Percentiles rank a stretch among this genome's conserved stretches.
phyloP scores from a whole-genome alignment of 2,329 filamentous ascomycete genomes.

The Phyllachora maydis region DNA sequence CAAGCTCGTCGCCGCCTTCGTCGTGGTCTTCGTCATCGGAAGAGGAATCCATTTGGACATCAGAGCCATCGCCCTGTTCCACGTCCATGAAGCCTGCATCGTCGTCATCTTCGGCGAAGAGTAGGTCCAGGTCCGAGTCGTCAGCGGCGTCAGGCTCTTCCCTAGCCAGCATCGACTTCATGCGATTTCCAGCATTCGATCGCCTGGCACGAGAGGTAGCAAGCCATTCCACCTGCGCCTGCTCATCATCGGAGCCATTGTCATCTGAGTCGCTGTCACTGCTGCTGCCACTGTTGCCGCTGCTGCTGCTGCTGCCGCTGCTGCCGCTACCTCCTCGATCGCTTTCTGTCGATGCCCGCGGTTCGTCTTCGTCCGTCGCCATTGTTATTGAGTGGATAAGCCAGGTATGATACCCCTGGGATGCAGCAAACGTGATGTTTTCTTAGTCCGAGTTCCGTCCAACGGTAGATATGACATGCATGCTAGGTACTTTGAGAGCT shows the following conservation, averaged over 20 bases:
- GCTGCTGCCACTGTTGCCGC: conserved; percentile 13
- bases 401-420: too few species aligned
- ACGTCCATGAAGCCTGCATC: conserved; percentile 51
- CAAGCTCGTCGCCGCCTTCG: conserved; percentile 47
- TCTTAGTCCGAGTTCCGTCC: too few species aligned
- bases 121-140: conserved; percentile 46
- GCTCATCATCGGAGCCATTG: conserved; percentile 9
- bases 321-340: too few species aligned
- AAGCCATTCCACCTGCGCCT: conserved; percentile 38
- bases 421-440: too few species aligned
- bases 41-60: conserved; percentile 72
- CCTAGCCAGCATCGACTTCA: conserved; percentile 57
- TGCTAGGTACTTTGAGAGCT: too few species aligned
- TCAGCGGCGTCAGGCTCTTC: conserved; percentile 39
- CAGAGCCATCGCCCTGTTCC: conserved; percentile 44
- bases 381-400: neutral
- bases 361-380: conserved; percentile 5
- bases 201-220: conserved; percentile 55
- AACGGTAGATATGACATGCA: too few species aligned
- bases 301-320: too few species aligned
- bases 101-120: conserved; percentile 56
- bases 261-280: conserved; percentile 17
- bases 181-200: conserved; percentile 66
- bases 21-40: conserved; percentile 67
- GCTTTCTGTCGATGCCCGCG: conserved; percentile 4